Percentiles rank a stretch among this genome's conserved stretches.
phyloP scores from a whole-genome alignment of 78 protist genomes.

The Cavenderia fasciculata region DNA sequence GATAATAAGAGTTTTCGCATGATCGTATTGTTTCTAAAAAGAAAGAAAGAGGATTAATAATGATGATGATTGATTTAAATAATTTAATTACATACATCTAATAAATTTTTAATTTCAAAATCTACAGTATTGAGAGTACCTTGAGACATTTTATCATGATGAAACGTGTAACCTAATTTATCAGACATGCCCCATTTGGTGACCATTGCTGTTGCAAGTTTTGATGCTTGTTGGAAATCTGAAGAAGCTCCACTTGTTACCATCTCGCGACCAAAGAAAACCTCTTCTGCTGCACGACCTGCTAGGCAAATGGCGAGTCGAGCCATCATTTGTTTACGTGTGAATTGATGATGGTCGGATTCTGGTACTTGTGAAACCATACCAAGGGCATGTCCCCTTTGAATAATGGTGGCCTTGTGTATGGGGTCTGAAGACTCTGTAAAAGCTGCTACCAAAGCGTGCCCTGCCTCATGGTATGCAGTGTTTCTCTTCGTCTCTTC shows the following conservation, averaged over 20 bases:
- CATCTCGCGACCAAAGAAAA: conserved; percentile 86
- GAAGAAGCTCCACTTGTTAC: conserved; percentile 86
- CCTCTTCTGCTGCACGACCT: conserved; percentile 97
- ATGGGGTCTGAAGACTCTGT: conserved; percentile 89
- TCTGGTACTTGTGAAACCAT: conserved; percentile 91
- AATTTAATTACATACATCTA: conserved; percentile 31
- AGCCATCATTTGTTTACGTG: conserved; percentile 85
- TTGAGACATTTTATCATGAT: conserved; percentile 74
- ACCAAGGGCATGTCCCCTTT: conserved; percentile 87
- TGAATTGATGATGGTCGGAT: conserved; percentile 53
- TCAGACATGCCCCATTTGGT: conserved; percentile 87
- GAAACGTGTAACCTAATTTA: conserved; percentile 65
- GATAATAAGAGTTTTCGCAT: conserved; percentile 63
- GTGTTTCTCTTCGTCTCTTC: conserved; percentile 65
- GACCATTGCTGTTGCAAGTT: conserved; percentile 85
- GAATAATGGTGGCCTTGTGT: conserved; percentile 97
- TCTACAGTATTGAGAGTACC: conserved; percentile 61
- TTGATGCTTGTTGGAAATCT: conserved; percentile 65
- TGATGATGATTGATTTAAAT: not conserved
- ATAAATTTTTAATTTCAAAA: conserved; percentile 65
- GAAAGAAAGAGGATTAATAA: conserved; percentile 5
- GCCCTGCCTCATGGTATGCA: conserved; percentile 98
- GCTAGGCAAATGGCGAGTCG: conserved; percentile 89
- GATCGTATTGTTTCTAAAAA: conserved; percentile 66
- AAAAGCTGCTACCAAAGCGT: conserved; percentile 92